Percentiles rank a stretch among this genome's conserved stretches.
Evolutionary conservation across 352 stramenopile species (phyloP).

Genomic region (Phytophthora macrochlamydospora): DNA sequence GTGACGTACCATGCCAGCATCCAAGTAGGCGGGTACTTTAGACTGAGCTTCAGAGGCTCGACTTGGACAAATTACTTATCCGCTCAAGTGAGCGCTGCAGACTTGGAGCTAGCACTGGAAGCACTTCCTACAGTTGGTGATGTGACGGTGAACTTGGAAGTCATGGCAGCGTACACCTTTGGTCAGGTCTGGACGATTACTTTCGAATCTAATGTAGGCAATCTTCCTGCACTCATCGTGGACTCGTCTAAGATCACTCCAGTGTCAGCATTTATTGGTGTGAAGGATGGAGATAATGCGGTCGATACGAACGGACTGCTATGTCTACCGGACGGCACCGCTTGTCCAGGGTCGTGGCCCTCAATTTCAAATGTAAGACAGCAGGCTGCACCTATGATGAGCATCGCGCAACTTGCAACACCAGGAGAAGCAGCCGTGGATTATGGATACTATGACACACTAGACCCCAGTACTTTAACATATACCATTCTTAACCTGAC

Average conservation of each 20-base stretch:
- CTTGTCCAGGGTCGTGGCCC: constrained; percentile 58
- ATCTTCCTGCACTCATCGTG: constrained; percentile 52
- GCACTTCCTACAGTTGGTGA: constrained; percentile 67
- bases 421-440: constrained; percentile 63
- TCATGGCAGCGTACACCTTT: constrained; percentile 26
- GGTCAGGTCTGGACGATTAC: constrained; percentile 79
- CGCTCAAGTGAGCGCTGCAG: constrained; percentile 33
- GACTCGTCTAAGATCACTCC: constrained; percentile 74
- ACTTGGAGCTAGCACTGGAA: constrained; percentile 68
- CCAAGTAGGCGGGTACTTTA: constrained; percentile 65
- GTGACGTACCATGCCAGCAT: constrained; percentile 51
- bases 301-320: constrained; percentile 45
- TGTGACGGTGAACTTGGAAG: constrained; percentile 48
- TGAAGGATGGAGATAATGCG: constrained; percentile 83
- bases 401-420: constrained; percentile 15
- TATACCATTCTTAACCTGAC: constrained; percentile 79
- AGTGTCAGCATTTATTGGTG: constrained; percentile 44
- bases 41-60: constrained; percentile 78
- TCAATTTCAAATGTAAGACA: constrained; percentile 11
- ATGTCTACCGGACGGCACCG: constrained; percentile 50
- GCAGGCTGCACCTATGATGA: constrained; percentile 11
- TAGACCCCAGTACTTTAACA: constrained; percentile 55
- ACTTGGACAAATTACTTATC: constrained; percentile 72
- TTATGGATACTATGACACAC: constrained; percentile 77
- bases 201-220: constrained; percentile 71